Base-by-base conservation (phyloP, 768 basidiomycete genomes). In the Termitomyces titanicus region DNA sequence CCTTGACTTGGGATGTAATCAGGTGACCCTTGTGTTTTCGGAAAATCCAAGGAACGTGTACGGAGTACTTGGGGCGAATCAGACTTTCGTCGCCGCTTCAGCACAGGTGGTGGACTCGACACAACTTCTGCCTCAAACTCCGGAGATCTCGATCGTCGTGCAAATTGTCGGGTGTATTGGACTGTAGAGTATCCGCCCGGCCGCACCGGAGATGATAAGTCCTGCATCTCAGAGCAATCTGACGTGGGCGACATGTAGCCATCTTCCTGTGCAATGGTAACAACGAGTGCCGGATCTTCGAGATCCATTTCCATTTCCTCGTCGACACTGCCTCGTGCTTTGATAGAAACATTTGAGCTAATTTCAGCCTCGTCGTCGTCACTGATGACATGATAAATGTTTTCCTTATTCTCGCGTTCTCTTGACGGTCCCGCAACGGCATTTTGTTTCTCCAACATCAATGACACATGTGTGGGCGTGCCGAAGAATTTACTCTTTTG, bases 241-340 rank as follows among this genome's bases (percentile, higher is more conserved):
- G 79, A 71, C 9, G 80, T 71, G 15, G 89, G 89, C n/a, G 90
- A 90, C 51, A 88, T 75, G 68, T 92, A 93, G 15, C 91, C 90
- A 57, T 89, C 89, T 65, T 92, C 91, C 70, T 90, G 90, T 63
- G 77, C 74, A 15, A 89, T 82, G 10, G 61, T 64, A 49, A 81
- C 75, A 44, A 75, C 58, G 67, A 52, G 54, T 29, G 74, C 70
- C 8, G 73, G 70, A 55, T 80, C 72, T n/a, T 77, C 71, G 20
- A 75, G 44, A 37, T 73, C 68, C 35, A 72, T 69, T 54, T 77
- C 76, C 54, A 72, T 67, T 49, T 74, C 70, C 20, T 62, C 62
- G 39, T 71, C 71, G 34, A 71, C 72, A 37, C 71, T 69, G 20
- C 72, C 70, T 49, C 73, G 74, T 18, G 73, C 78, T 46, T 72